These are phyloP conservation scores for Candida gorgasii DNA, from an alignment of 805 yeast species.

Conservation along the genomic window DNA sequence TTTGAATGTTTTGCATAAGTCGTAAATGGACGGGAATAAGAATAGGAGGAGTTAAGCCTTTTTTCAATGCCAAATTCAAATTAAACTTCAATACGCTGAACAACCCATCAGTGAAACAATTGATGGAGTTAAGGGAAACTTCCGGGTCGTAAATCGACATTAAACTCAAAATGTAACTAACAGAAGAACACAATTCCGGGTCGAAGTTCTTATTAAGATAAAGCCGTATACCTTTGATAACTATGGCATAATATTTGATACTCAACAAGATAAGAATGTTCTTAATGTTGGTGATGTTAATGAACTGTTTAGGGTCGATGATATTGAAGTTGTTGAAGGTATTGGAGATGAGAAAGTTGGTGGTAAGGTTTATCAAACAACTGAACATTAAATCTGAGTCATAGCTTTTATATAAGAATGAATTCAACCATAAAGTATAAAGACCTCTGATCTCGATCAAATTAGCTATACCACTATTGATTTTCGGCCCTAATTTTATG, in stretches of 20 bases:
- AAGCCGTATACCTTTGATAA: slow-evolving; percentile 32
- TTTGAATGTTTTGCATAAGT: slow-evolving; percentile 35
- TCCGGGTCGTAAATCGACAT: slow-evolving; percentile 47
- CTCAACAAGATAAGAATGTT: slow-evolving; percentile 31
- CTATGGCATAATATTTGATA: slow-evolving; percentile 37
- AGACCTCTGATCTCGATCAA: slow-evolving; percentile 29
- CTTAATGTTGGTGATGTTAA: slow-evolving; percentile 19
- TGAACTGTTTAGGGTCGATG: slow-evolving; percentile 13
- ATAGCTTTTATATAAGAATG: slow-evolving; percentile 28
- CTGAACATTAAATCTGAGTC: slow-evolving; percentile 31
- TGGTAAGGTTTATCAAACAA: slow-evolving; percentile 39
- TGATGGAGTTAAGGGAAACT: slow-evolving; percentile 36
- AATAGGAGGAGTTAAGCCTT: slow-evolving; percentile 15
- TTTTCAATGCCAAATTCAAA: slow-evolving; percentile 18
- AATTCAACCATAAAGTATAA: slow-evolving; percentile 34
- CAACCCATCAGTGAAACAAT: slow-evolving; percentile 43
- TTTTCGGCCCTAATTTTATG: slow-evolving; percentile 13
- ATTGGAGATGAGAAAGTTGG: slow-evolving; percentile 38
- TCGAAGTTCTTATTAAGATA: slow-evolving; percentile 28
- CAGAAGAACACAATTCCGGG: slow-evolving; percentile 33
- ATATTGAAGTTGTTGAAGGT: slow-evolving; percentile 21
- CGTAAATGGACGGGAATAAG: slow-evolving; percentile 33
- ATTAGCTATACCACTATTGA: slow-evolving; percentile 25
- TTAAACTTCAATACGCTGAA: slow-evolving; percentile 35
- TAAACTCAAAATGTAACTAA: slow-evolving; percentile 37